A percentile compares a stretch with the other conserved stretches of the same genome.
phyloP scores from a whole-genome alignment of 1,284 basidiomycete species.

The Coniferiporia weirii region DNA sequence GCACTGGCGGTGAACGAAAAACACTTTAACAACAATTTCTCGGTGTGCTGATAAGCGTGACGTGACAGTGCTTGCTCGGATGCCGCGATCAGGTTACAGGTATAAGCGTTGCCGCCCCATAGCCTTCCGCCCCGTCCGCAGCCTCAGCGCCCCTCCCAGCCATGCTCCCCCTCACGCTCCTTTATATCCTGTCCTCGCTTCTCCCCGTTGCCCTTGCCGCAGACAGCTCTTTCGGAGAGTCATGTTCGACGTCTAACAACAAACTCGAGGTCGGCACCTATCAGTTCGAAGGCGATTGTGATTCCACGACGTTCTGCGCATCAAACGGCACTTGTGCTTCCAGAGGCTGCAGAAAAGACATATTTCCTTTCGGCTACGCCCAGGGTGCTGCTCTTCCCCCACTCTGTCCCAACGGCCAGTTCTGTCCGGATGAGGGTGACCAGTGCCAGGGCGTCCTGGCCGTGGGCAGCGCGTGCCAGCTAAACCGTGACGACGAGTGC shows the following conservation, averaged over 20 bases:
- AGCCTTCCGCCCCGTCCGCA: not conserved
- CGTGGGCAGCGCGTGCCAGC: conserved; percentile 70
- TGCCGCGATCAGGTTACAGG: too few relatives aligned
- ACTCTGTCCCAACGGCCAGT: conserved; percentile 55
- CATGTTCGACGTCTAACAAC: conserved; percentile 52
- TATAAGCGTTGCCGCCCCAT: not conserved
- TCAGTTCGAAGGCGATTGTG: conserved; percentile 75
- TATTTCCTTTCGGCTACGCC: conserved; percentile 67
- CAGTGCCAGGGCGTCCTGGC: conserved; percentile 57
- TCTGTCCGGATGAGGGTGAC: conserved; percentile 84
- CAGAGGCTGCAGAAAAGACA: conserved; percentile 71
- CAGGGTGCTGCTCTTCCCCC: conserved; percentile 45
- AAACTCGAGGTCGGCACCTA: conserved; percentile 70
- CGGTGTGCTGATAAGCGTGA: not conserved
- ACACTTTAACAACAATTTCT: not conserved
- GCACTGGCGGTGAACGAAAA: not conserved
- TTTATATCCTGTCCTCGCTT: conserved; percentile 35
- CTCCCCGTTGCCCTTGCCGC: conserved; percentile 33
- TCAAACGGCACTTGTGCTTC: conserved; percentile 50
- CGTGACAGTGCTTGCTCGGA: not conserved
- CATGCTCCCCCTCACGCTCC: conserved; percentile 36
- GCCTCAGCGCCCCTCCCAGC: not conserved
- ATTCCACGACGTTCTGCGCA: conserved; percentile 63
- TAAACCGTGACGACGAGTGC: conserved; percentile 86
- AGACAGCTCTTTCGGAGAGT: conserved; percentile 36